Base-by-base conservation (phyloP, 305 asterid species). In the Caryopteris hybrid region DNA sequence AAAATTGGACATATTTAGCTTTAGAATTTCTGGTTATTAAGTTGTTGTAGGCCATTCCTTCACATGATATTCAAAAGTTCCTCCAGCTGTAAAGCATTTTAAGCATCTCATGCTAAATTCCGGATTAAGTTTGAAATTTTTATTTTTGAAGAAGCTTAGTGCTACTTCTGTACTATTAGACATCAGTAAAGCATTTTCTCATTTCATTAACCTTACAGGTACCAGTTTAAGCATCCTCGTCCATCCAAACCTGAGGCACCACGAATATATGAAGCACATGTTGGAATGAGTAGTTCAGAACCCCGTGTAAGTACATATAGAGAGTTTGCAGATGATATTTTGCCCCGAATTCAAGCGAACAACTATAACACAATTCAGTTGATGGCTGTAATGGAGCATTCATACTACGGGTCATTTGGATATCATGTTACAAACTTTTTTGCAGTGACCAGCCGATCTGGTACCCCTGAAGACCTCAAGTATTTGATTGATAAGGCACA, bases 311-410 rank as follows among this genome's bases (percentile, higher is more conserved):
- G 83, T 76, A 80, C 99, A 41, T 94, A 94, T 51, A 79, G 93
- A 70, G 95, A 91, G 76, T 94, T 94, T 66, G 99, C 99, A 9
- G 98, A 94, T 80, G 81, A 85, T 61, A 78, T 89, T 64, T 76
- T 94, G 80, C 99, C 98, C 74, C 98, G 94, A 48, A 84, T 94
- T 74, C 78, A 66, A 74, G 96, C 86, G 68, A 94, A 94, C 80
- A 86, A 86, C 69, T 94, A 94, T 74, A 94, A 94, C 66, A 89
- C 98, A 51, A 84, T 94, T 79, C 99, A 94, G 86, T 80, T 94
- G 81, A 94, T 94, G 99, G 99, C 98, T 74, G 79, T 94, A 46
- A 94, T 94, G 96, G 99, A 94, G 81, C 99, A 94, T 83, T 91
- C 99, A 53, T 94, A 94, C 79, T 94, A 94, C 58, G 99, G 78